A percentile compares a stretch with the other conserved stretches of the same genome.
phyloP scores from a whole-genome alignment of 106 monocot genomes.

The Gastrodia elata region DNA sequence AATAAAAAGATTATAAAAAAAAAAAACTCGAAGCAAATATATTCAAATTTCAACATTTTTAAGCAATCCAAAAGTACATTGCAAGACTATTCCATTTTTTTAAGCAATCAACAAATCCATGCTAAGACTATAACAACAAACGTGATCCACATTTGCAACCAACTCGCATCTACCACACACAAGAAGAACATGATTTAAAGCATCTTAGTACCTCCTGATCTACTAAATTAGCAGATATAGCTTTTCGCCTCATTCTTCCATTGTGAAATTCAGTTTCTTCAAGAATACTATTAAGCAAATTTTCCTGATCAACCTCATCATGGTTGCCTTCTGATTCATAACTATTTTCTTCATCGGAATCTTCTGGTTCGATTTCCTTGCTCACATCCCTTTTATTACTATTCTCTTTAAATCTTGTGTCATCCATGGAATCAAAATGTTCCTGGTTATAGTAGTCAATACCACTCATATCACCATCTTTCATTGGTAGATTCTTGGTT shows the following conservation, averaged over 20 bases:
- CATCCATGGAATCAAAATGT: slow-evolving; percentile 7
- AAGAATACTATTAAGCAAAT: slow-evolving; percentile 23
- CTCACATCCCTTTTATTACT: slow-evolving; percentile 10
- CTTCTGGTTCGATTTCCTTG: slow-evolving; percentile 20
- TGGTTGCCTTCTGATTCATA: slow-evolving; percentile 16
- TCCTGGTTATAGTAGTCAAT: slow-evolving; percentile 1
- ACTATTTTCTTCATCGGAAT: slow-evolving; percentile 39
- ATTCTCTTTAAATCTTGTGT: slow-evolving; percentile 6
- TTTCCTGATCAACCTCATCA: slow-evolving; percentile 23
- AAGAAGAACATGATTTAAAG: neutral
- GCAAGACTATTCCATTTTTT: neutral
- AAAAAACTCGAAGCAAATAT: neutral
- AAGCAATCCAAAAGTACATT: neutral
- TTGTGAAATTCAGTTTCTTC: slow-evolving; percentile 56
- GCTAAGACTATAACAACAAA: neutral
- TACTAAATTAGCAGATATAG: slow-evolving; percentile 33
- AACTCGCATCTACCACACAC: neutral
- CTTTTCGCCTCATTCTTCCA: slow-evolving; percentile 83
- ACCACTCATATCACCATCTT: slow-evolving; percentile 10
- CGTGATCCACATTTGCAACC: neutral
- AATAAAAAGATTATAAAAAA: neutral
- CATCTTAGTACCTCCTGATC: slow-evolving; percentile 31
- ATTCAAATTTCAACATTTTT: neutral
- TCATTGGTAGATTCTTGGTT: neutral
- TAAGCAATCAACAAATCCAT: neutral